Percentiles rank a stretch among this genome's conserved stretches.
phyloP scores from a whole-genome alignment of 257 asterid species.

The Nyctanthes arbortristis region DNA sequence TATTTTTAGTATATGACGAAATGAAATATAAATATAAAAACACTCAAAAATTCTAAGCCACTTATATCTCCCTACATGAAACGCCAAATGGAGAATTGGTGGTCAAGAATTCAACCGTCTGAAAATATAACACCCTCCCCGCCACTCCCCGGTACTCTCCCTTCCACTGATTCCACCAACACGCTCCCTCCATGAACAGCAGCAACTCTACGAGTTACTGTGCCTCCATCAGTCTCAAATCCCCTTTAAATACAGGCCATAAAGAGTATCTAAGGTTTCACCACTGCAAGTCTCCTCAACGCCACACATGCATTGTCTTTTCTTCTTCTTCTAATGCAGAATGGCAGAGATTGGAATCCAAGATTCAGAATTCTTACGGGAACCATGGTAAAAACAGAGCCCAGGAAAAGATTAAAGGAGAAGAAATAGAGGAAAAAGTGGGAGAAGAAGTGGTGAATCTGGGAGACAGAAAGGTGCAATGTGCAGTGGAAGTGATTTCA shows the following conservation, averaged over 20 bases:
- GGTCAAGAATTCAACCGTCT: not conserved
- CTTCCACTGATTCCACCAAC: not conserved
- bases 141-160: not conserved
- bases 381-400: constrained; percentile 21
- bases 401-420: constrained; percentile 23
- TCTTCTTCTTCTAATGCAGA: constrained; percentile 40
- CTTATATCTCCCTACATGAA: not conserved
- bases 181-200: constrained; percentile 6
- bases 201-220: not conserved
- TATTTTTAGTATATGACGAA: too few species aligned
- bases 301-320: constrained; percentile 23
- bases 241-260: constrained; percentile 22
- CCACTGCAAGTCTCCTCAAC: constrained; percentile 10
- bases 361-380: constrained; percentile 23
- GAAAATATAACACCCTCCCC: not conserved
- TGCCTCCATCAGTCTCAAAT: constrained; percentile 23
- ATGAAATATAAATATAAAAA: too few species aligned
- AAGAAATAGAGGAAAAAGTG: constrained; percentile 19
- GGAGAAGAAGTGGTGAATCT: constrained; percentile 33
- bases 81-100: constrained; percentile 2
- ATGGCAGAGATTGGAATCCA: constrained; percentile 38
- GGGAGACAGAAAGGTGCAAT: constrained; percentile 57
- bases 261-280: constrained; percentile 9
- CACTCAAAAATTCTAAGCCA: not conserved
- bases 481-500: constrained; percentile 82